These are phyloP conservation scores for Xerocomellus dryophilus DNA, from an alignment of 768 basidiomycete genomes.

Conservation along the genomic window DNA sequence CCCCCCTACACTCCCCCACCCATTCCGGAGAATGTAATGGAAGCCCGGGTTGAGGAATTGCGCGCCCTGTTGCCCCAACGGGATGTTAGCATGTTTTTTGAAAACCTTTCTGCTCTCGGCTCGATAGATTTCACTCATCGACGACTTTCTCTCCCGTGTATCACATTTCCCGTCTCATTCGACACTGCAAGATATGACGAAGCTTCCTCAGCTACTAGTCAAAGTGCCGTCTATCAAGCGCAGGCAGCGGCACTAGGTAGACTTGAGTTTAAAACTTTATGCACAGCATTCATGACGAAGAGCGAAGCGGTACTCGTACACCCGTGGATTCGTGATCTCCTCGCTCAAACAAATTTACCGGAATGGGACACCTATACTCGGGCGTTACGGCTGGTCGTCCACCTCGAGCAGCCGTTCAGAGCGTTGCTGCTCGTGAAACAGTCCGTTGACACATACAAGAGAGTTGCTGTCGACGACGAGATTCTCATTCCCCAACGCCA, in stretches of 20 bases:
- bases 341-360: background rate
- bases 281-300: background rate
- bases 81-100: background rate
- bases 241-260: background rate
- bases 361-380: background rate
- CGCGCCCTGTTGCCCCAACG: background rate
- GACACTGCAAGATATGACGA: background rate
- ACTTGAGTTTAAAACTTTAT: background rate
- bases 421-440: background rate
- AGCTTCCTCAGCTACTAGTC: background rate
- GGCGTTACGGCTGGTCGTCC: background rate
- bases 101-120: background rate
- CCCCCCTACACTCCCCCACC: background rate
- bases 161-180: background rate
- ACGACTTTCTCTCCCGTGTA: background rate
- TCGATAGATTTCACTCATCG: background rate
- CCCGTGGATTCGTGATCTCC: background rate
- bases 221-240: background rate
- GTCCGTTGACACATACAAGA: background rate
- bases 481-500: background rate
- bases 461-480: background rate
- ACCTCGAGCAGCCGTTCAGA: conserved; percentile 1
- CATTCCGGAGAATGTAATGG: background rate
- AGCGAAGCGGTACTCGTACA: background rate
- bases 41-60: background rate